phyloP scores from a whole-genome alignment of 495 filamentous ascomycete species.

The Ascobolus immersus region DNA sequence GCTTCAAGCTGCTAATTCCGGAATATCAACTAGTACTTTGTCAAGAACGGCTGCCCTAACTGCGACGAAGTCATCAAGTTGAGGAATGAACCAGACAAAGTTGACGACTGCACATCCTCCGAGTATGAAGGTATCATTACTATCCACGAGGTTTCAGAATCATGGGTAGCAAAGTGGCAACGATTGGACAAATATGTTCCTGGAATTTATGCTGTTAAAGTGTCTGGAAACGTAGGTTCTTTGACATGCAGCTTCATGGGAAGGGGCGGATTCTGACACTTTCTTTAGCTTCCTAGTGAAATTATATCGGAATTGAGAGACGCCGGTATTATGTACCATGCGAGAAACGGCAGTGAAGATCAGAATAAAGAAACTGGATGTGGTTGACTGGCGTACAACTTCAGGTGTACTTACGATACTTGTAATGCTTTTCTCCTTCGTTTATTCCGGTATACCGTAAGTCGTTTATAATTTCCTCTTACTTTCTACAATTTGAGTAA shows the following conservation, averaged over 20 bases:
- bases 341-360: no score
- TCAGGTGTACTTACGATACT: no score
- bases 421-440: no score
- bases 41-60: slow-evolving; percentile 74
- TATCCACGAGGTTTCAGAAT: slow-evolving; percentile 45
- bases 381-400: no score
- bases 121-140: slow-evolving; percentile 79
- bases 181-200: slow-evolving; percentile 62
- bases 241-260: background rate
- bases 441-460: no score
- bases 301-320: no score
- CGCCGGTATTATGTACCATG: no score
- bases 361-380: no score
- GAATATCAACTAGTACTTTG: slow-evolving; percentile 36
- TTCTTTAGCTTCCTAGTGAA: slow-evolving; percentile 1
- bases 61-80: slow-evolving; percentile 79
- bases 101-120: slow-evolving; percentile 80
- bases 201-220: slow-evolving; percentile 83
- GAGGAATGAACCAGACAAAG: slow-evolving; percentile 45
- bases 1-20: slow-evolving; percentile 4
- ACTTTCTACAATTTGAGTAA: no score
- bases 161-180: slow-evolving; percentile 90
- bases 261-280: background rate
- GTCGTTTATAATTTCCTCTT: no score
- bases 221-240: slow-evolving; percentile 40